Evolutionary conservation across 2,329 filamentous ascomycete species (phyloP), one percentile per base, ranked within the genome.

Genomic region (Phialocephala sp.): DNA sequence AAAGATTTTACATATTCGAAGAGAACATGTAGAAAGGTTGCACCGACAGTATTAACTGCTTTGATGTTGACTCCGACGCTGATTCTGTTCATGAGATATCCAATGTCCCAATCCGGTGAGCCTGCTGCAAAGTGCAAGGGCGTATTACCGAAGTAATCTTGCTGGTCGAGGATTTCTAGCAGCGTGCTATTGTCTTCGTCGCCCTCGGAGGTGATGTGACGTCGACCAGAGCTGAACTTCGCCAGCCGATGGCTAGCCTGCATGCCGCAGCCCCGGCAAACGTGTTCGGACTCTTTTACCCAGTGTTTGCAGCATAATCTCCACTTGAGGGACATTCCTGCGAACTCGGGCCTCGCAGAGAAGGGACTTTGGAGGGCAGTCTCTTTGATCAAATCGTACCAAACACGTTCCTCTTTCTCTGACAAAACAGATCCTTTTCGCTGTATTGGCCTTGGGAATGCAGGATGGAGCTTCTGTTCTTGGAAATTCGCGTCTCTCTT

Each of bases 331-430:
- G 22, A 54, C 50, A 54, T 54, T 27, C 24, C 50, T 18, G 11
- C 11, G 14, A 54, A 54, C 50, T 54, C 50, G 8, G 50, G 50
- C 4, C 50, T 27, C 24, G 50, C 50, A 32, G 22, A 14, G 24
- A 54, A 54, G 11, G 50, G 50, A 24, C 50, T 9, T 18, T 14
- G 4, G 4, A n/a, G 50, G 18, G 4, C 14, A 39, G 5, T 36
- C 1, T 47, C 57, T 11, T 47, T 14, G n/a, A 59, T 37, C 39
- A 59, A 20, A 3, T 59, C 37, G 22, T 59, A 2, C 57, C 57
- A 59, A 35, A 59, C 12, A 11, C 8, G 14, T 32, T 59, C 37
- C 22, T 59, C 56, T 24, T 43, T 24, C 18, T 59, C 56, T 32
- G 27, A 32, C 6, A 54, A 54, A 24, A 27, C 18, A 41, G 11